Evolutionary conservation across 2,329 filamentous ascomycete genomes (phyloP), one percentile per base, ranked within the genome.

Genomic region (Neonectria ditissima): DNA sequence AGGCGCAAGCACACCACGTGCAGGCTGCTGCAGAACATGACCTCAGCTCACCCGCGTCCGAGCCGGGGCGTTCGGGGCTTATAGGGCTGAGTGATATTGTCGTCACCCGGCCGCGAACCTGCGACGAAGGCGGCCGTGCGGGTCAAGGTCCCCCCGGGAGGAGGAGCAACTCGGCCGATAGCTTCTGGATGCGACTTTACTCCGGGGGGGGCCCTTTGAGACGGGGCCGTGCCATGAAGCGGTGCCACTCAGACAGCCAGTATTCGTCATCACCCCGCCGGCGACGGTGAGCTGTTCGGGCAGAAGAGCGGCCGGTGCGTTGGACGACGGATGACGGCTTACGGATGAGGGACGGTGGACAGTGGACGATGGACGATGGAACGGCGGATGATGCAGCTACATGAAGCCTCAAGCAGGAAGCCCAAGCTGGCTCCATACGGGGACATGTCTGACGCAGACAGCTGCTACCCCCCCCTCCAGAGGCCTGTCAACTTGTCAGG

Each of bases 51-150:
- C 55, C 54, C 44, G 43, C 54, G 43, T 39, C 34, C 26, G 47
- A 5, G 24, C 22, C 30, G 44, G 44, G n/a, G n/a, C 30, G 41
- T 30, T 34, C 41, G 28, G 55, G 41, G 24, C 34, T 34, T 63
- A 45, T 63, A 63, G 60, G 60, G 60, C 60, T 63, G 60, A 63
- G 55, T 50, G 50, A 43, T 48, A 58, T 63, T 47, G 37, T 20
- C 45, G 32, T 61, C 52, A 28, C 37, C 59, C 41, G 26, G 44
- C 34, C 32, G 60, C 34, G 39, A 41, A 43, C 41, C 51, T 50
- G 48, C 32, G 18, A 41, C 32, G 26, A 44, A 44, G 60, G 32
- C 50, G 60, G 32, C 50, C 48, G 60, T 62, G 60, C 60, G n/a
- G 41, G 41, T 26, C 24, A 63, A 57, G 50, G 55, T 50, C 37